Conservation (phyloP, 2,329 filamentous ascomycete species). For the Niveomyces coronatus region DNA sequence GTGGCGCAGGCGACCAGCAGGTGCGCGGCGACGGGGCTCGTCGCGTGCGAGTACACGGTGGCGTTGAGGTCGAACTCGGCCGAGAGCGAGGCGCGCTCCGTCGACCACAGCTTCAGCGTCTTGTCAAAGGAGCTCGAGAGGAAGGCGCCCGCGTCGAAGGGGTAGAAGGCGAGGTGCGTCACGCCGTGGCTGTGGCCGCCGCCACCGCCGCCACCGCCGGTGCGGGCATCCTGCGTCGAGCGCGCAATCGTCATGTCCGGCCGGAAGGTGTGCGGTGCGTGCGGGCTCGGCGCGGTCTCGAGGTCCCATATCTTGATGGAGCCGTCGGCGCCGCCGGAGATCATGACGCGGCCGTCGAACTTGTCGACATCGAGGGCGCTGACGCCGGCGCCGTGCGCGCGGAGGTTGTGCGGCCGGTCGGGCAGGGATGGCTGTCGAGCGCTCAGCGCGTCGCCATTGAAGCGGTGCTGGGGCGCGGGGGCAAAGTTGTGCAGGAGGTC, state of each 20-base stretch:
- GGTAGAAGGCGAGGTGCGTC: conserved; percentile 68
- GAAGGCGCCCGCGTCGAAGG: conserved; percentile 66
- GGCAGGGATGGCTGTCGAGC: conserved; percentile 8
- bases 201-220: conserved; percentile 7
- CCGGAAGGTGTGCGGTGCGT: conserved; percentile 37
- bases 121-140: conserved; percentile 71
- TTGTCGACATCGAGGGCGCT: conserved; percentile 71
- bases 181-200: conserved; percentile 56
- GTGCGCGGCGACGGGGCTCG: conserved; percentile 62
- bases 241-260: conserved; percentile 43
- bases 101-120: conserved; percentile 65
- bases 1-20: conserved; percentile 82
- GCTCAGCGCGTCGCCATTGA: conserved; percentile 52
- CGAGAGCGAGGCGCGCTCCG: conserved; percentile 47
- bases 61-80: conserved; percentile 59
- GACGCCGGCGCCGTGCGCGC: conserved; percentile 69
- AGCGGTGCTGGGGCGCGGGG: conserved; percentile 55
- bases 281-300: conserved; percentile 44
- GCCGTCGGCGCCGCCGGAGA: conserved; percentile 80
- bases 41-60: conserved; percentile 65
- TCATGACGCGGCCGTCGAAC: conserved; percentile 64
- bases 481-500: conserved; percentile 60
- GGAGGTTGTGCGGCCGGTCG: conserved; percentile 27
- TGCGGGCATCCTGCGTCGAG: conserved; percentile 21
- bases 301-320: conserved; percentile 83